Evolutionary conservation across 257 asterid genomes (phyloP), one percentile per base, ranked within the genome.

Genomic region (Hygrophila difformis): DNA sequence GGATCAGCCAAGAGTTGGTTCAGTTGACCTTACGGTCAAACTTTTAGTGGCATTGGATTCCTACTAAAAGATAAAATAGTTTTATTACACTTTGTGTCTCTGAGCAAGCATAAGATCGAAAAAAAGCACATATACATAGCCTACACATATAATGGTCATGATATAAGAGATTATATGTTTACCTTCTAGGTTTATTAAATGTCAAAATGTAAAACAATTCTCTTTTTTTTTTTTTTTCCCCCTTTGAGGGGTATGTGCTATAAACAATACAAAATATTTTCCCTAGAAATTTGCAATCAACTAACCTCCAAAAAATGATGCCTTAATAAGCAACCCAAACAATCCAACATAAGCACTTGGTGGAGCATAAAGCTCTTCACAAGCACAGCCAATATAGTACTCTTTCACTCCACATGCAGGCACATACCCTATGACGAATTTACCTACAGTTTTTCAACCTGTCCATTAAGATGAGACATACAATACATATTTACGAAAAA

Each of bases 311-410:
- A 81, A 60, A 56, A 71, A 81, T 53, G 83, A 72, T 66, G 87
- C 81, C 61, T 77, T 78, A 62, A 74, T 79, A 52, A 75, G 54
- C 62, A 81, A 51, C 28, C 87, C 93, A 43, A 68, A 77, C 66
- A 81, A 70, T 6, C 71, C 56, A 71, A 81, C 70, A 63, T 74
- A 77, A 47, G 87, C 87, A 71, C 77, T 68, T 28, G 93, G 87
- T 41, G 93, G 93, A 59, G 74, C 77, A 72, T 81, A 81, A 40
- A 81, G 81, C 51, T 77, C 87, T 15, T 77, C 79, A 57, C 93
- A 77, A 17, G 77, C 84, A 44, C 77, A 66, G 37, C 81, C 84
- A 15, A 81, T 56, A 59, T 77, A 80, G 67, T 80, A 80, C 59
- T 77, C 93, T 64, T 80, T 80, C 51, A 74, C 87, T 51, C 83